These are phyloP conservation scores for Penicillium sp. DNA, from an alignment of 2,329 filamentous ascomycete genomes.

Conservation along the genomic window DNA sequence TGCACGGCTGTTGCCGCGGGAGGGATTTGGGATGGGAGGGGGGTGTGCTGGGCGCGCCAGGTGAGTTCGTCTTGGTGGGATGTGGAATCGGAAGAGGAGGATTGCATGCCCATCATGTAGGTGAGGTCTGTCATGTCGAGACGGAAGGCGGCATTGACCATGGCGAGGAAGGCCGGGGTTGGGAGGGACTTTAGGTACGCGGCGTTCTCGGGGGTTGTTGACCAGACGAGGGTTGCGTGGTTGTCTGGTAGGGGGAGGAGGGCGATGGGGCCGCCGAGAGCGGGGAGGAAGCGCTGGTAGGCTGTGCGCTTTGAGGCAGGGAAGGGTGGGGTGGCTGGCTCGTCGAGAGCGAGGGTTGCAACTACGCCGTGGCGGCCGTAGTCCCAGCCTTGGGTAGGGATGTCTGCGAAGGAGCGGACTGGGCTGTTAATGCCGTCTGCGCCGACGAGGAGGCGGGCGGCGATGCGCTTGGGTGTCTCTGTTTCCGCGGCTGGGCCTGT, in stretches of 20 bases:
- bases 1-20: constrained; percentile 63
- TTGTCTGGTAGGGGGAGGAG: constrained; percentile 81
- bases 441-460: constrained; percentile 76
- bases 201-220: constrained; percentile 73
- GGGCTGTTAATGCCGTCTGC: constrained; percentile 93
- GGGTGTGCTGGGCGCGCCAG: constrained; percentile 73
- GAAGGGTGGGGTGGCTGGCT: constrained; percentile 24
- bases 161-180: constrained; percentile 64
- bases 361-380: constrained; percentile 86
- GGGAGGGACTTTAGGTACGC: constrained; percentile 67
- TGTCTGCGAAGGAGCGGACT: constrained; percentile 79
- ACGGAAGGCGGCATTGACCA: constrained; percentile 87
- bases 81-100: constrained; percentile 20
- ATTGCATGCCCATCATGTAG: constrained; percentile 64
- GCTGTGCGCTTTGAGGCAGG: constrained; percentile 56
- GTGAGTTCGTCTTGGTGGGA: constrained; percentile 62
- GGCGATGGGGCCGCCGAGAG: constrained; percentile 67
- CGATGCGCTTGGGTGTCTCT: constrained; percentile 47
- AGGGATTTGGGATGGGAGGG: constrained; percentile 50
- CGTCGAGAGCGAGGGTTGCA: constrained; percentile 68
- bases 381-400: constrained; percentile 82
- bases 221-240: constrained; percentile 83
- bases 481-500: constrained; percentile 28
- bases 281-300: constrained; percentile 90
- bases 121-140: constrained; percentile 68